Conservation (phyloP, 2,329 filamentous ascomycete species). For the Ustulina deusta region DNA sequence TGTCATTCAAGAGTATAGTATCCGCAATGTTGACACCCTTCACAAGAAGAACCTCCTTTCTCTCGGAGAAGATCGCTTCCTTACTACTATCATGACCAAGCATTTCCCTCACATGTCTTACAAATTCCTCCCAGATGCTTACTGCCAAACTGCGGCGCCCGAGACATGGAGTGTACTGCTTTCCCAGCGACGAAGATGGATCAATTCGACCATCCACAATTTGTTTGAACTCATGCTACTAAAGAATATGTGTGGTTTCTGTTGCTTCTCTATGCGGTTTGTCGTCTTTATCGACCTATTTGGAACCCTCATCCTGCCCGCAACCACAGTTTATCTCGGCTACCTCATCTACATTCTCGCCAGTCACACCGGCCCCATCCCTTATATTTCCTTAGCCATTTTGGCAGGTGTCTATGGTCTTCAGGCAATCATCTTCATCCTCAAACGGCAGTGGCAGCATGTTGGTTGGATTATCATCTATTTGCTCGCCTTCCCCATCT, state of each 20-base stretch:
- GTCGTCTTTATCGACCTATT: conserved; percentile 94
- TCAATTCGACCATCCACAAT: conserved; percentile 99
- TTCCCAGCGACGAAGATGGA: conserved; percentile 99
- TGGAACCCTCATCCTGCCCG: conserved; percentile 91
- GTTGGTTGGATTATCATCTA: conserved; percentile 99
- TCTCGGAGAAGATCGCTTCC: conserved; percentile 84
- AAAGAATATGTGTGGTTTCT: conserved; percentile 97
- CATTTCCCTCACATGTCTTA: conserved; percentile 95
- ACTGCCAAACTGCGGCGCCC: conserved; percentile 91
- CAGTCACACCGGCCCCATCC: conserved; percentile 78
- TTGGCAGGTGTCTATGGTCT: conserved; percentile 93
- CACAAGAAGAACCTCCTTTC: conserved; percentile 88
- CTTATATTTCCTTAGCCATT: conserved; percentile 88
- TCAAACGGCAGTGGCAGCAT: conserved; percentile 98
- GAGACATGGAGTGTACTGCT: conserved; percentile 94
- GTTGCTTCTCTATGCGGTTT: conserved; percentile 98
- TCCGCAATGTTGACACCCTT: conserved; percentile 90
- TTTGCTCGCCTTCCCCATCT: conserved; percentile 93
- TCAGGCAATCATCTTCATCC: conserved; percentile 94
- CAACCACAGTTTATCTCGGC: conserved; percentile 85
- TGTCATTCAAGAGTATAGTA: conserved; percentile 87
- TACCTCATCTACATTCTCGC: conserved; percentile 88
- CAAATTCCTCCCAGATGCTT: conserved; percentile 95
- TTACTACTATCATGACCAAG: conserved; percentile 98
- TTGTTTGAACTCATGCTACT: conserved; percentile 89